phyloP scores from a whole-genome alignment of 1,284 basidiomycete species.

The Testicularia cyperi region DNA sequence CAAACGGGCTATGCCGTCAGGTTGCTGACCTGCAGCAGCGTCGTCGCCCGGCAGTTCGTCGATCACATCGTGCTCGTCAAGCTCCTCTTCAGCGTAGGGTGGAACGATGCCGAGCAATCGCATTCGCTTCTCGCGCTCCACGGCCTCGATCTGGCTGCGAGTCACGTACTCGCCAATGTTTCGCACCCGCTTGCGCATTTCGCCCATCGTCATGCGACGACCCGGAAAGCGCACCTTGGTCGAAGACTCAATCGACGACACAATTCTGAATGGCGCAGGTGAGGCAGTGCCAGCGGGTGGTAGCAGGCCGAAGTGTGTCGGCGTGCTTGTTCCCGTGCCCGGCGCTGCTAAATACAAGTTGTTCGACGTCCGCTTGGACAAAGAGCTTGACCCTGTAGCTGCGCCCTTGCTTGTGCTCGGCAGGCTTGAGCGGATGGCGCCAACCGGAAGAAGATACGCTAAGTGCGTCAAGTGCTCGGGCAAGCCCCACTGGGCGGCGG shows the following conservation, averaged over 20 bases:
- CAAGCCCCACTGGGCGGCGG: constrained; percentile 80
- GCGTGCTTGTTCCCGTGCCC: not conserved
- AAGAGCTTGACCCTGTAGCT: no score
- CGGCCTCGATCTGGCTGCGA: constrained; percentile 60
- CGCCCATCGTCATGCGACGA: constrained; percentile 87
- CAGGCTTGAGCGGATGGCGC: not conserved
- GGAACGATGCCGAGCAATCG: constrained; percentile 66
- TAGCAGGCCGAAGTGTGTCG: constrained; percentile 11
- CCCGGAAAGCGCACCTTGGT: constrained; percentile 91
- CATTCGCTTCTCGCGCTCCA: constrained; percentile 58
- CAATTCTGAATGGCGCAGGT: constrained; percentile 64
- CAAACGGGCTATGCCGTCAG: no score
- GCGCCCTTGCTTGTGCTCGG: no score
- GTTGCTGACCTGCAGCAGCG: no score
- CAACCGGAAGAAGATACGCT: constrained; percentile 73
- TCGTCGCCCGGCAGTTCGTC: no score
- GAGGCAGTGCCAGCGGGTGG: constrained; percentile 65
- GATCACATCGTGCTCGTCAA: no score
- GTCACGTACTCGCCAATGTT: constrained; percentile 83
- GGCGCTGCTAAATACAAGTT: not conserved
- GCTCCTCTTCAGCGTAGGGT: constrained; percentile 9
- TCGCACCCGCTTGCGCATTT: constrained; percentile 94
- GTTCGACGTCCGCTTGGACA: no score
- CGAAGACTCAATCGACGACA: constrained; percentile 70
- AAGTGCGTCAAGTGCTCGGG: constrained; percentile 92